Base-by-base conservation (phyloP, 257 asterid genomes). In the Lycium ferocissimum region DNA sequence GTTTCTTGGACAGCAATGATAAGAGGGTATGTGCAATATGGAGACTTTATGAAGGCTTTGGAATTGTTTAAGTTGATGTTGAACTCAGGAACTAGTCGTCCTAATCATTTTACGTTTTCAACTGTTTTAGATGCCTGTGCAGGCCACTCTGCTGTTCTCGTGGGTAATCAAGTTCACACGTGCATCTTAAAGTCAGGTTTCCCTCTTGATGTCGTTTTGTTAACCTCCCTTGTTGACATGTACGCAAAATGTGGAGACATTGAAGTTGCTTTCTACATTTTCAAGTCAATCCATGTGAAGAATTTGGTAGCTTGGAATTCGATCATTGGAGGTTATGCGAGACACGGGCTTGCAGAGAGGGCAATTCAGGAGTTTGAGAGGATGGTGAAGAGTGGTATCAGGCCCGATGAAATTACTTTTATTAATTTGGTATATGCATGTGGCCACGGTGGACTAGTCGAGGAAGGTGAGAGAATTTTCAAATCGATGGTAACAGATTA, bases 191-290 rank as follows among this genome's bases (percentile, higher is more conserved):
- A 75, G 81, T 22, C 81, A 1, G 81, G 81, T 75, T 75, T 80
- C 91, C 94, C 56, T 90, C 97, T 6, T 93, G 97, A 65, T 53
- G 91, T 61, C 90, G 89, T 26, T 92, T 91, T 10, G 95, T 97
- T 37, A 95, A 94, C 84, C 82, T 90, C 96, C 61, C 93, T 92
- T 22, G 61, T 93, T 37, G 94, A 93, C 87, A 94, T 92, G 97
- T 93, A 90, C 47, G 93, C 96, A 61, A 94, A 92, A 87, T 93
- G 97, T 83, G 96, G 97, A n/a, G 89, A 90, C 12, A 56, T 90
- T 71, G 93, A 88, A 51, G 40, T 75, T 49, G 81, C 81, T 13
- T 75, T 75, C 81, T 12, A 43, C 20, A 49, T 75, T 20, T 75
- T 75, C 47, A 61, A 75, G 81, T 75, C 43, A 0, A 75, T 75